A percentile compares a stretch with the other conserved stretches of the same genome.
Evolutionary conservation across 768 basidiomycete species (phyloP).

Genomic region (Sarcodon aspratus): DNA sequence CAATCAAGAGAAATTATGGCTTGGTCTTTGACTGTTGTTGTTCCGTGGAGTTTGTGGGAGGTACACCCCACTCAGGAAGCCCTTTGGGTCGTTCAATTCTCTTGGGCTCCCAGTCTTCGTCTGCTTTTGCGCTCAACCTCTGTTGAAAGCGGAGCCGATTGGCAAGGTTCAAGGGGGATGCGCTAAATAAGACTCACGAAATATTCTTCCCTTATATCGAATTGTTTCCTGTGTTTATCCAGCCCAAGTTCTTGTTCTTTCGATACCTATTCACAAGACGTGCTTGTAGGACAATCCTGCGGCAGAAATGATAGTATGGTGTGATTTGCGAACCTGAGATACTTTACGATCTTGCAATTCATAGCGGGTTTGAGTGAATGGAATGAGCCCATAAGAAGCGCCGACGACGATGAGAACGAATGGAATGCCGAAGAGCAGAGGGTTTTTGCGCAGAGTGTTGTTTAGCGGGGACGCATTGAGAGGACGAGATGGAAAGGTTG

Average conservation of each 20-base stretch:
- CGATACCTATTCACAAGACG: constrained; percentile 34
- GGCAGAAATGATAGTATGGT: not conserved
- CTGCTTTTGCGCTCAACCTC: constrained; percentile 53
- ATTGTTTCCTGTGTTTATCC: constrained; percentile 58
- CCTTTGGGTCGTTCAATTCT: constrained; percentile 77
- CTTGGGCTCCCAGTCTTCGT: constrained; percentile 80
- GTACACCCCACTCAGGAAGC: constrained; percentile 89
- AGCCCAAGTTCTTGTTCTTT: constrained; percentile 73
- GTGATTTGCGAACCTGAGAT: constrained; percentile 36
- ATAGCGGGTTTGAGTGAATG: constrained; percentile 85
- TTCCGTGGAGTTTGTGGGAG: constrained; percentile 44
- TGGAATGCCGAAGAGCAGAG: constrained; percentile 73
- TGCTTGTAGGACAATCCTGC: not conserved
- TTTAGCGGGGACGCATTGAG: constrained; percentile 29
- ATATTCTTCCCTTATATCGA: constrained; percentile 94
- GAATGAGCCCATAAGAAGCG: constrained; percentile 73
- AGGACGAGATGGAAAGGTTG: constrained; percentile 39
- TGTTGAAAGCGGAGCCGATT: constrained; percentile 13
- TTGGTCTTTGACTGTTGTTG: constrained; percentile 2
- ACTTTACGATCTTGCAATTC: constrained; percentile 79
- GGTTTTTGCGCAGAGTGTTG: constrained; percentile 42
- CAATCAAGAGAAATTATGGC: too few relatives aligned
- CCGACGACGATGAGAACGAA: constrained; percentile 80
- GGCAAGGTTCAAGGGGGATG: not conserved
- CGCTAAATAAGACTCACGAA: constrained; percentile 51